These are phyloP conservation scores for Colletotrichum echinochloae DNA, from an alignment of 2,329 filamentous ascomycete species.

Conservation along the genomic window DNA sequence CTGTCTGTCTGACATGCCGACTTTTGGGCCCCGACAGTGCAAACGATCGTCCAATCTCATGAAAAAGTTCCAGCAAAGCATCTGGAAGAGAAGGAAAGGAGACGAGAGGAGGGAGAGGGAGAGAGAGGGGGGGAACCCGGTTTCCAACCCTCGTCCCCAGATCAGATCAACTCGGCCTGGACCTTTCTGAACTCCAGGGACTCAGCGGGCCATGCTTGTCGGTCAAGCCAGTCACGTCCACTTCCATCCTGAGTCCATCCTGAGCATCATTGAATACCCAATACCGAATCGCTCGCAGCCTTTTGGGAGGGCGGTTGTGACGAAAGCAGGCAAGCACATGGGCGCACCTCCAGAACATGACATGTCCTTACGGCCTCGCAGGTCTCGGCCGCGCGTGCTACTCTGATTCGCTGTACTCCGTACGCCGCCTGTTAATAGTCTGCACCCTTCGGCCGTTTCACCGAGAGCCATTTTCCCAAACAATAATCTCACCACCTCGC, in stretches of 20 bases:
- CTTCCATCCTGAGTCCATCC: too few relatives aligned
- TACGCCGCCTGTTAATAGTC: neutral
- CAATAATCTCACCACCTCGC: neutral
- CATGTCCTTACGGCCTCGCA: neutral
- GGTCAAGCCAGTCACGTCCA: conserved; percentile 8
- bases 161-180: conserved; percentile 25
- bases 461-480: neutral
- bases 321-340: neutral
- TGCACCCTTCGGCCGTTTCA: conserved; percentile 19
- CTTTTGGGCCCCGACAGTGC: conserved; percentile 16
- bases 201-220: conserved; percentile 3
- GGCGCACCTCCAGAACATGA: neutral
- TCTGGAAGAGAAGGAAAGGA: neutral
- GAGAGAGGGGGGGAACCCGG: neutral
- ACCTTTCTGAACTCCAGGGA: conserved; percentile 23
- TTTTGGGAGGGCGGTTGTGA: neutral
- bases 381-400: neutral
- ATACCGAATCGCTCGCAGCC: conserved; percentile 3
- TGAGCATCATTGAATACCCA: neutral
- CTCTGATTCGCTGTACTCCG: neutral
- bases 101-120: neutral
- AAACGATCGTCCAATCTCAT: conserved; percentile 2
- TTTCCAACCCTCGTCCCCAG: conserved; percentile 13
- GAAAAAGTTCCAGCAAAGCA: neutral
- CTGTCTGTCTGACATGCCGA: conserved; percentile 32